Evolutionary conservation across 352 stramenopile genomes (phyloP), one percentile per base, ranked within the genome.

Genomic region (Phytophthora pistaciae): DNA sequence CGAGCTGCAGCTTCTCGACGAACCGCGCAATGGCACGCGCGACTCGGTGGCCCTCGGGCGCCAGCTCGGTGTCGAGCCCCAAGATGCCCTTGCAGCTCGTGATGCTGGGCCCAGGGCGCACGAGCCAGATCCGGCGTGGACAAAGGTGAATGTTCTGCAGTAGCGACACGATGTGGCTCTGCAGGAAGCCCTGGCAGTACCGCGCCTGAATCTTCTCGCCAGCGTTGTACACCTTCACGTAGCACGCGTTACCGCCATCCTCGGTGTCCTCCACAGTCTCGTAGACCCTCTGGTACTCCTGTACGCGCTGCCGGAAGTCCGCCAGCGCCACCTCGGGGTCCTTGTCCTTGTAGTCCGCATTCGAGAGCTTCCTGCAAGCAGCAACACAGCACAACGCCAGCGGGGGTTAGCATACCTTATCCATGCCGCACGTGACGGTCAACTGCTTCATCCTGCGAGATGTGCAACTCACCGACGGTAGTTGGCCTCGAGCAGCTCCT

Each of bases 231-330:
- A 98, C 85, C 68, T 98, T 98, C 58, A 98, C 93, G 67, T 98
- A 98, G 67, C 91, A 95, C 23, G 92, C 90, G 27, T 91, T 85
- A 21, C 86, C 86, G 18, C 82, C 71, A 70, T 94, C 84, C 56
- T 92, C 83, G 16, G 69, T 84, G 75, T 98, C 94, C 52, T 98
- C 93, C 8, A 98, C 82, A 3, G 93, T 94, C 72, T 98, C 91
- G 73, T 98, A 98, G 38, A 95, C 83, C 50, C 97, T 95, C 67
- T 98, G 87, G 74, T 99, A 99, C 77, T 98, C 97, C 59, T 77
- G 74, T 7, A 98, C 91, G 42, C 96, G 90, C 53, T 91, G 79
- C 4, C 83, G 77, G 46, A 99, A 93, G 75, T 99, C 96, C 25
- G 68, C 78, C 42, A 99, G 84, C 16, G 94, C 95, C 62, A 92